These are phyloP conservation scores for Aspergillus pseudonomiae DNA, from an alignment of 2,329 filamentous ascomycete species.

Conservation along the genomic window DNA sequence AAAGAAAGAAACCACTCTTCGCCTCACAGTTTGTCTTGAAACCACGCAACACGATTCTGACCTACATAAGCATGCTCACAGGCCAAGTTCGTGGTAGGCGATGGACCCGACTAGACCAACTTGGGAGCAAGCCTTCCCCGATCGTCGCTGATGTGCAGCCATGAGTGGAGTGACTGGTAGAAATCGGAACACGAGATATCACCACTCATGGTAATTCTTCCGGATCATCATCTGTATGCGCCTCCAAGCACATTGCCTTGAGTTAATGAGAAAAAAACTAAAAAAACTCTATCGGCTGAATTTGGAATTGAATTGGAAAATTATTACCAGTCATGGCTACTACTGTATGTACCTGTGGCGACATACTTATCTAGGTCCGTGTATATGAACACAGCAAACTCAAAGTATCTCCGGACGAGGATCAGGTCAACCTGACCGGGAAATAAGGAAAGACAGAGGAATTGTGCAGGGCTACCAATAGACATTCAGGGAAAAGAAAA, in stretches of 20 bases:
- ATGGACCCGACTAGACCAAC: not conserved
- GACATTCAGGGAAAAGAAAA: not conserved
- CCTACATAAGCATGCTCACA: constrained; percentile 1
- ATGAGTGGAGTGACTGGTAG: not conserved
- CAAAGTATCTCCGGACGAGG: not conserved
- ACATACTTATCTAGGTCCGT: not conserved
- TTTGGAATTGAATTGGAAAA: not conserved
- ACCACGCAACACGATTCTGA: not conserved
- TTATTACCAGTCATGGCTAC: not conserved
- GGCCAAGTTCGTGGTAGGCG: not conserved
- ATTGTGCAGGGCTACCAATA: constrained; percentile 1
- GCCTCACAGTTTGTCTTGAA: not conserved
- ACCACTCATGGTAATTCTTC: not conserved
- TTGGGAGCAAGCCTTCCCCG: not conserved
- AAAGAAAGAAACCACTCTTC: not conserved
- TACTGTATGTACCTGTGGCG: not conserved
- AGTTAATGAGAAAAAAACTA: not conserved
- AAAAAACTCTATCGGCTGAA: not conserved
- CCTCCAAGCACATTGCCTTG: not conserved
- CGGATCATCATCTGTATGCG: not conserved
- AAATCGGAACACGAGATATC: not conserved
- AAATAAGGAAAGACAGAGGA: not conserved
- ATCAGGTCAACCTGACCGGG: not conserved
- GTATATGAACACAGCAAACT: not conserved
- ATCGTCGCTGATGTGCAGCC: constrained; percentile 1